Conservation (phyloP, 2,329 filamentous ascomycete genomes). For the Phialophora chinensis region DNA sequence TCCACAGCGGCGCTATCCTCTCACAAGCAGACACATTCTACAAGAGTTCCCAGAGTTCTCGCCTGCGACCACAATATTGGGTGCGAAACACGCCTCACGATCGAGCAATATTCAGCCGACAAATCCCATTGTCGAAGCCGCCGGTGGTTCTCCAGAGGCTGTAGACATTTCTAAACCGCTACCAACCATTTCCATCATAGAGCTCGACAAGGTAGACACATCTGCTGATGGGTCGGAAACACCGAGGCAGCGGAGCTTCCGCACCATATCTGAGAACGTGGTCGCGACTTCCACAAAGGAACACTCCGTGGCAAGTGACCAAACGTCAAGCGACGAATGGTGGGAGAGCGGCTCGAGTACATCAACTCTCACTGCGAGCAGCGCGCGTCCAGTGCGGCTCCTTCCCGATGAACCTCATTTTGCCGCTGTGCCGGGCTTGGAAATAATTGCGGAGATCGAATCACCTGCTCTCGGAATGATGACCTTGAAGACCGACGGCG, state of each 20-base stretch:
- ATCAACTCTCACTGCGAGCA: not conserved
- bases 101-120: not conserved
- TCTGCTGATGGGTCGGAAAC: not conserved
- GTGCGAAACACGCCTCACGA: not conserved
- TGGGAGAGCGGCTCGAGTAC: not conserved
- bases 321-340: slow-evolving; percentile 1
- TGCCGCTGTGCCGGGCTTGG: not conserved
- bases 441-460: slow-evolving; percentile 16
- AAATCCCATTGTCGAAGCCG: not conserved
- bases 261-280: not conserved
- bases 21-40: slow-evolving; percentile 24
- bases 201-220: not conserved
- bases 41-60: slow-evolving; percentile 16
- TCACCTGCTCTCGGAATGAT: slow-evolving; percentile 10
- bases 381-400: not conserved
- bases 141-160: not conserved
- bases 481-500: not conserved
- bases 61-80: slow-evolving; percentile 11
- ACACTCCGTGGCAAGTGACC: not conserved
- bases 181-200: not conserved
- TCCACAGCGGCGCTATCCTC: slow-evolving; percentile 2
- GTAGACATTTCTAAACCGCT: not conserved
- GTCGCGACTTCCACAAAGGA: not conserved
- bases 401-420: slow-evolving; percentile 9
- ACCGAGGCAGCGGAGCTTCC: not conserved